phyloP scores from a whole-genome alignment of 192 early-diverging fungal species.

The Rhizoclosmatium sp. region DNA sequence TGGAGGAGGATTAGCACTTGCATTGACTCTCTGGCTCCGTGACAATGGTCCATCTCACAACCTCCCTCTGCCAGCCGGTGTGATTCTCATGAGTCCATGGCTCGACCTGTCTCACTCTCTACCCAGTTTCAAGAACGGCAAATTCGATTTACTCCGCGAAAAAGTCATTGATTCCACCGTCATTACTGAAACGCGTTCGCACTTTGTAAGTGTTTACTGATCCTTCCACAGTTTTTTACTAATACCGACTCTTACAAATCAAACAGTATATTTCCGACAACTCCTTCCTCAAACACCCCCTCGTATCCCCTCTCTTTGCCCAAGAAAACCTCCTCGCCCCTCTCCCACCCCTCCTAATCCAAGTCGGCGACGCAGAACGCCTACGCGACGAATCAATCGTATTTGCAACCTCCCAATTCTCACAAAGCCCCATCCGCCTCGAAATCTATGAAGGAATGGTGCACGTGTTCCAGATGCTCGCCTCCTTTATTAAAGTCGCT shows the following conservation, averaged over 20 bases:
- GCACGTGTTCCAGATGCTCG: conserved; percentile 57
- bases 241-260: neutral
- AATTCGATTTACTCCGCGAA: conserved; percentile 47
- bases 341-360: conserved; percentile 55
- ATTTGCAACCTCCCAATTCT: conserved; percentile 38
- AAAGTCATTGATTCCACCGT: conserved; percentile 44
- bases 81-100: conserved; percentile 73
- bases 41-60: conserved; percentile 28
- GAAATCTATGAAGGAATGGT: conserved; percentile 60
- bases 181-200: conserved; percentile 33
- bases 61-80: conserved; percentile 58
- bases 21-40: conserved; percentile 49
- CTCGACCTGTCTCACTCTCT: conserved; percentile 59
- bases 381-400: conserved; percentile 58
- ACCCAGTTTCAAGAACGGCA: conserved; percentile 52
- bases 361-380: conserved; percentile 54
- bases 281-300: conserved; percentile 44
- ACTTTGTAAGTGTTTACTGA: conserved; percentile 31
- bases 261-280: conserved; percentile 44
- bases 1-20: conserved; percentile 60
- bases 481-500: conserved; percentile 24
- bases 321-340: conserved; percentile 37
- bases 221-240: neutral
- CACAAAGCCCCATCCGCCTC: conserved; percentile 37
- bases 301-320: conserved; percentile 55